A percentile compares a stretch with the other conserved stretches of the same genome.
Evolutionary conservation across 2,329 filamentous ascomycete species (phyloP).

Genomic region (Zymoseptoria tritici): DNA sequence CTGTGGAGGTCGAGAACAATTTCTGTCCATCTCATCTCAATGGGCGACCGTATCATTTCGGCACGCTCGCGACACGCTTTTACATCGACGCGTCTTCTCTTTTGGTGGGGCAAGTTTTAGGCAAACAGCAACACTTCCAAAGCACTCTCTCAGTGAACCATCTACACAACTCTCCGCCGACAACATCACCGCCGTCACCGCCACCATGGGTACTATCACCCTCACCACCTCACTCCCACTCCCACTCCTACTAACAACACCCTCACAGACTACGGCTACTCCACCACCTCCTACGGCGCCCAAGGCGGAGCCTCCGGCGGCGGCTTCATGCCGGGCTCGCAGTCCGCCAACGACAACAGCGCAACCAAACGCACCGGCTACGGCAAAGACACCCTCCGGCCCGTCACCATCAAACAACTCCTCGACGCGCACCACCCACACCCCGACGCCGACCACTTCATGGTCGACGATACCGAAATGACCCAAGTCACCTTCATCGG

Average conservation of each 20-base stretch:
- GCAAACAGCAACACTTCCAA: neutral
- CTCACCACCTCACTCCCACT: neutral
- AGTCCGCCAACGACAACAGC: slow-evolving; percentile 36
- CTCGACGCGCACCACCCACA: slow-evolving; percentile 72
- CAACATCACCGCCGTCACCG: neutral
- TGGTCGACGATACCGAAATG: slow-evolving; percentile 68
- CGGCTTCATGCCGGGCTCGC: slow-evolving; percentile 49
- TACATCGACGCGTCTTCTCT: neutral
- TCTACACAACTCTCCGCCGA: neutral
- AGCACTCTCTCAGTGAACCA: neutral
- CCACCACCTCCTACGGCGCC: slow-evolving; percentile 49
- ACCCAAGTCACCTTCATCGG: slow-evolving; percentile 75
- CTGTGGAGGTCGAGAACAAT: too few relatives aligned
- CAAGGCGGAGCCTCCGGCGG: slow-evolving; percentile 50
- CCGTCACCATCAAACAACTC: slow-evolving; percentile 92
- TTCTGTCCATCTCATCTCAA: too few relatives aligned
- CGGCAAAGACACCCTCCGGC: slow-evolving; percentile 78
- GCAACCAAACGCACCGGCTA: slow-evolving; percentile 45
- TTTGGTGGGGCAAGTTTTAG: neutral
- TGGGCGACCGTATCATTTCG: too few relatives aligned
- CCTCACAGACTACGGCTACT: slow-evolving; percentile 39
- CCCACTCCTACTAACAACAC: neutral
- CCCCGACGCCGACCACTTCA: slow-evolving; percentile 63
- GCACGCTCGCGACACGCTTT: neutral
- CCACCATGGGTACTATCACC: slow-evolving; percentile 10